Evolutionary conservation across 805 yeast species (phyloP), one percentile per base, ranked within the genome.

Genomic region (Candida insectorum): DNA sequence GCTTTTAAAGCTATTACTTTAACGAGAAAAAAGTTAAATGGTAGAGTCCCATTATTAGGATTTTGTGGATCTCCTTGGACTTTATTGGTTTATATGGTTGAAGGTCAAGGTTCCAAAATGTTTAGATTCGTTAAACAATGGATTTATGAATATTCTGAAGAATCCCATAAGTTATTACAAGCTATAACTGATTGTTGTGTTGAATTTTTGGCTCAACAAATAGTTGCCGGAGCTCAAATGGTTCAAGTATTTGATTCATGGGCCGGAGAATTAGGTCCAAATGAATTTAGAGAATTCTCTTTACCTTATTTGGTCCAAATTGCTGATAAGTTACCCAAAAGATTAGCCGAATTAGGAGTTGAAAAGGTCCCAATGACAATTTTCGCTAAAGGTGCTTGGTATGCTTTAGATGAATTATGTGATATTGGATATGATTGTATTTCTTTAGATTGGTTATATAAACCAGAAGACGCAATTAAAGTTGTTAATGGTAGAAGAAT

Each of bases 51-150:
- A 18, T 67, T 93, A 41, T 71, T 93, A 32, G 98, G 98, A 3
- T 93, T 93, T 62, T 85, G 88, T 47, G 98, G 98, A 34, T 96
- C 95, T 6, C 98, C 98, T 36, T 93, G 97, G 96, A 93, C 98
- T 9, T 65, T 93, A 40, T 71, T 93, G 66, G 96, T 89, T 23
- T 93, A 93, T 65, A 93, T 93, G 96, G 79, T 88, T 40, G 98
- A 93, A 62, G 98, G 98, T 33, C 96, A 95, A 46, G 96, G 97
- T 12, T 81, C 96, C 5, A 85, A 85, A 54, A 71, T 91, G 71
- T 93, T 85, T 67, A 74, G 96, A 55, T 88, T 73, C 52, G 96
- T 87, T 33, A 87, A 89, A 59, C 83, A 86, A 56, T 89, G 97
- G 96, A 71, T 93, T 39, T 93, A 81, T 68, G 77, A 75, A 51